These are phyloP conservation scores for Eucalyptus grandis DNA, from an alignment of 345 rosid genomes.

Conservation along the genomic window DNA sequence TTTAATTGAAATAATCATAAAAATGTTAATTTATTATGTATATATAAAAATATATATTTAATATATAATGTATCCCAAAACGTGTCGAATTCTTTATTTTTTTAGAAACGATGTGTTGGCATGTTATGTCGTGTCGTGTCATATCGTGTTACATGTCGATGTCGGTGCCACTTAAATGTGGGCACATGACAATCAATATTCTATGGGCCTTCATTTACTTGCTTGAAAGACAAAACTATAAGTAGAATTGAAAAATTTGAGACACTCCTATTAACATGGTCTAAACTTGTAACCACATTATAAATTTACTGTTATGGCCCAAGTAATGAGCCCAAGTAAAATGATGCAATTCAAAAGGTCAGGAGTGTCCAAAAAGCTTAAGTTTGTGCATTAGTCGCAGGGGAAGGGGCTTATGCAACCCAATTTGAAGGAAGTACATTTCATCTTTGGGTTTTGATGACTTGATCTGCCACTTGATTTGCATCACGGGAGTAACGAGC, in stretches of 20 bases:
- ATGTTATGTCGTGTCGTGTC: accelerated
- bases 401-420: neutral
- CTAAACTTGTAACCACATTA: neutral
- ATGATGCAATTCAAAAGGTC: neutral
- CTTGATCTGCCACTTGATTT: neutral
- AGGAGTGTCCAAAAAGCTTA: neutral
- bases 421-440: neutral
- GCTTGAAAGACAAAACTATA: neutral
- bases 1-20: no score
- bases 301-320: neutral
- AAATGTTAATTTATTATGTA: no score
- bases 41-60: no score
- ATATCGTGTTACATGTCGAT: accelerated
- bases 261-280: neutral
- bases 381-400: neutral
- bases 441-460: neutral
- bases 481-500: neutral
- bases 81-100: no score
- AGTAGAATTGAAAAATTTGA: neutral
- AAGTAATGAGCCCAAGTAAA: neutral
- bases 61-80: no score
- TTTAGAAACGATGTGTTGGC: accelerated
- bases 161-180: accelerated
- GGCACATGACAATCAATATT: neutral
- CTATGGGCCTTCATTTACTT: neutral